Conservation (phyloP, 1,284 basidiomycete species). For the Moesziomyces sp. region DNA sequence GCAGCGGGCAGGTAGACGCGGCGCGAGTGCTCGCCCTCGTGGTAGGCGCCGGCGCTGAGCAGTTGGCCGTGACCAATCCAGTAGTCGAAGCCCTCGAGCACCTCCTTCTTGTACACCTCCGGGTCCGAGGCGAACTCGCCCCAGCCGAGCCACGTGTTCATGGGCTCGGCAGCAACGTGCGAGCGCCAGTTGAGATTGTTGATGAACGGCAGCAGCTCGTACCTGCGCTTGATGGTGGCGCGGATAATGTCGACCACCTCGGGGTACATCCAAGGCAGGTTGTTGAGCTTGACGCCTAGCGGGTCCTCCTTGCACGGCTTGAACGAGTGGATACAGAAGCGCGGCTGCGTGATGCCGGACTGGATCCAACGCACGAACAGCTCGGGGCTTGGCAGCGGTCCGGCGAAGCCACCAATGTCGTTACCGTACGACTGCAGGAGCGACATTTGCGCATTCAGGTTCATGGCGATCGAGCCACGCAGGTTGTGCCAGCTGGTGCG, state of each 20-base stretch:
- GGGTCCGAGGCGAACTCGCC: conserved; percentile 69
- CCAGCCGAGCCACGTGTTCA: conserved; percentile 69
- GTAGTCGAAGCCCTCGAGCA: conserved; percentile 69
- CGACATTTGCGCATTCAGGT: conserved; percentile 68
- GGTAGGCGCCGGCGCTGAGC: conserved; percentile 68
- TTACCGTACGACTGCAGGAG: conserved; percentile 58
- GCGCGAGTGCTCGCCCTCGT: conserved; percentile 64
- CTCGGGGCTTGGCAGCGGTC: conserved; percentile 69
- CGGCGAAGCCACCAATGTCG: conserved; percentile 70
- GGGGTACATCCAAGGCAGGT: conserved; percentile 71
- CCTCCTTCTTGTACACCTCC: conserved; percentile 65
- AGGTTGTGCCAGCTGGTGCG: conserved; percentile 69
- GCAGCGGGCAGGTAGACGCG: conserved; percentile 69
- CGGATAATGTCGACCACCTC: conserved; percentile 68
- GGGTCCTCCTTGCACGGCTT: conserved; percentile 69
- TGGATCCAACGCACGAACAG: conserved; percentile 70
- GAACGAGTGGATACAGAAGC: conserved; percentile 68
- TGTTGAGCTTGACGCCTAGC: conserved; percentile 67
- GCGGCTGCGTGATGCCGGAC: conserved; percentile 64
- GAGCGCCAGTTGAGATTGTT: conserved; percentile 69
- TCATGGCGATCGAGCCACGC: conserved; percentile 67
- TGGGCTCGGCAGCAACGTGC: conserved; percentile 67
- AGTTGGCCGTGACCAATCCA: conserved; percentile 69
- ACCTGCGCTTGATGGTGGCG: conserved; percentile 69
- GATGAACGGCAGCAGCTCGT: conserved; percentile 68